Base-by-base conservation (phyloP, 352 stramenopile species). In the Phytophthora foliorum region DNA sequence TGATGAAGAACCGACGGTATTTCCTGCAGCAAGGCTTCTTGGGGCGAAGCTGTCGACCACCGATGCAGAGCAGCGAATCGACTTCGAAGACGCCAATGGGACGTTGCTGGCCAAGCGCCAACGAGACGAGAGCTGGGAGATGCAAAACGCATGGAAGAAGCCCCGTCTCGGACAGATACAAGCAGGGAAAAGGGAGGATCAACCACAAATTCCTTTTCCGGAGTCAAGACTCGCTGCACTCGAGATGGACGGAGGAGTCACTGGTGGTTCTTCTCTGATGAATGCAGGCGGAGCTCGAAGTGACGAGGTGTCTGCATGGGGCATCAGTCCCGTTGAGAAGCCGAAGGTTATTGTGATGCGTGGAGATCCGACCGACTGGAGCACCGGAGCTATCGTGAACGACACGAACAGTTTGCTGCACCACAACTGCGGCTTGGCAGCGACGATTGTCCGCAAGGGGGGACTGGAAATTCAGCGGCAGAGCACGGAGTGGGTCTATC, bases 381-480 rank as follows among this genome's bases (percentile, higher is more conserved):
- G 38, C 16, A 66, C 69, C 13, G 72, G 61, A 29, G 78, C 72
- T 22, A 86, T 86, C 49, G 78, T 86, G 25, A 86, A 72, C 48
- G 49, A 74, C 1, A 68, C 78, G 0, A 84, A 84, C 51, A 59
- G 34, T 6, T 36, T 65, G 21, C 48, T 86, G 6, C 19, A 49
- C 7, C 72, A 77, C 32, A 75, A 57, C 3, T 74, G 42, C 2
- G 78, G 72, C 21, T 63, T 80, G 22, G 73, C 68, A 17, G 69
- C 42, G 13, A 67, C 69, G 3, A 84, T 84, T 49, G 42, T 62
- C 0, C 42, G 42, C 6, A 67, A 57, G n/a, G 78, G 69, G 3
- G 75, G 75, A 4, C 17, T 25, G 13, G 44, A 42, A 22, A 83
- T 86, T 31, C 53, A 86, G 39, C 56, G 58, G 6, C 56, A 80